Evolutionary conservation across 164 flowering plant genomes (phyloP).

Genomic region (Platanus orientalis): DNA sequence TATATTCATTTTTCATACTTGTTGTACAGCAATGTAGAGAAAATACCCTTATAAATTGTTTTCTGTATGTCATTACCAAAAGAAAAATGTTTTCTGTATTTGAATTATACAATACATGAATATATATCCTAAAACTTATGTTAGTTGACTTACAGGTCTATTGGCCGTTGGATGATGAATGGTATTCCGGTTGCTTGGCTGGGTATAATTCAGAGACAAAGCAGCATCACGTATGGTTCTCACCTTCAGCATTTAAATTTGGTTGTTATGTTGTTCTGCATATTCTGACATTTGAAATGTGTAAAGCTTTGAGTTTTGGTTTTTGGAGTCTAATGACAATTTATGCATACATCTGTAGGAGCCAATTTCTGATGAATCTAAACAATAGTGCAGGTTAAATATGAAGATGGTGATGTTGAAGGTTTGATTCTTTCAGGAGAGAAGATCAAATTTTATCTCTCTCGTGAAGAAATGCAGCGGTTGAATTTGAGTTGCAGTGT

Average conservation of each 20-base stretch:
- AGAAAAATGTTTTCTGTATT: not conserved
- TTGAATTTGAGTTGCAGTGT: conserved; percentile 39
- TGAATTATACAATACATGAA: not conserved
- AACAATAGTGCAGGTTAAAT: conserved; percentile 52
- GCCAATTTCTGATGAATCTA: conserved; percentile 1
- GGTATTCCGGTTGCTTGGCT: conserved; percentile 63
- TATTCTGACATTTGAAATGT: not conserved
- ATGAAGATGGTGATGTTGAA: conserved; percentile 76
- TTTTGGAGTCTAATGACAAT: not conserved
- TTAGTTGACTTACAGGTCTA: conserved; percentile 51
- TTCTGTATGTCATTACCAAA: no score
- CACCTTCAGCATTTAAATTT: not conserved
- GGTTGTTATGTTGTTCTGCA: not conserved
- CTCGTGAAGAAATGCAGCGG: conserved; percentile 59
- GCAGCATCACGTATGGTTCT: conserved; percentile 53
- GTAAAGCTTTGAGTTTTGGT: not conserved
- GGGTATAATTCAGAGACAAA: conserved; percentile 49
- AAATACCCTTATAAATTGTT: not conserved
- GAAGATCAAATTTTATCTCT: conserved; percentile 58
- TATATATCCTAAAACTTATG: not conserved
- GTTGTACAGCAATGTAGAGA: no score
- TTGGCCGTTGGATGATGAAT: conserved; percentile 85
- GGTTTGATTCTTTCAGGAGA: conserved; percentile 52
- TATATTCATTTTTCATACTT: not conserved
- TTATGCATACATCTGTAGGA: not conserved